Percentiles rank a stretch among this genome's conserved stretches.
These are phyloP conservation scores for Daldinia bambusicola DNA, from an alignment of 495 filamentous ascomycete species.

Conservation along the genomic window DNA sequence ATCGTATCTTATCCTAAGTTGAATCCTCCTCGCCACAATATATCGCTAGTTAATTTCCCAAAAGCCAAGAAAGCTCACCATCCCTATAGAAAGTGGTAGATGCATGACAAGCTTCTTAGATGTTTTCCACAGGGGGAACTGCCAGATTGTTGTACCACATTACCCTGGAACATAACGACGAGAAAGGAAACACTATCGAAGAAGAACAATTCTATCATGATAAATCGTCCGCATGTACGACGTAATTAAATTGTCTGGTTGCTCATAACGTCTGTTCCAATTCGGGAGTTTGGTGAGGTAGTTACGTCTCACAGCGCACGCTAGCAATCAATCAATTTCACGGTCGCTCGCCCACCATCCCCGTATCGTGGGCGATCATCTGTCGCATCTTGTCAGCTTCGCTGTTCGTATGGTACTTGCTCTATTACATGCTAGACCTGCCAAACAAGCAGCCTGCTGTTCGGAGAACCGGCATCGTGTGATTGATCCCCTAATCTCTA, in stretches of 20 bases:
- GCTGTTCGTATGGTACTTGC: neutral
- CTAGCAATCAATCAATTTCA: conserved; percentile 42
- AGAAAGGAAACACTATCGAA: conserved; percentile 38
- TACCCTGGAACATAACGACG: neutral
- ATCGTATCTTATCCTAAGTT: too few relatives aligned
- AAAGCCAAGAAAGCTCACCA: neutral
- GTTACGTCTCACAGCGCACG: conserved; percentile 27
- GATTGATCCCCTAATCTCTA: conserved; percentile 7
- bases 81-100: neutral
- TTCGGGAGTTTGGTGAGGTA: conserved; percentile 20
- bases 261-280: conserved; percentile 23
- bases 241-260: conserved; percentile 33
- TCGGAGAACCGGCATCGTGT: conserved; percentile 14
- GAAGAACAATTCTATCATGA: conserved; percentile 33
- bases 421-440: neutral
- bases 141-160: neutral
- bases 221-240: conserved; percentile 28
- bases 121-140: neutral
- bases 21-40: neutral
- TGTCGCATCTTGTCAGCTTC: neutral
- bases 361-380: conserved; percentile 15
- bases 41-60: neutral
- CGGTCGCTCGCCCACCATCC: conserved; percentile 10
- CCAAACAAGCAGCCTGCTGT: neutral
- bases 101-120: neutral